Evolutionary conservation across 1,284 basidiomycete genomes (phyloP).

Genomic region (Athelia sp.): DNA sequence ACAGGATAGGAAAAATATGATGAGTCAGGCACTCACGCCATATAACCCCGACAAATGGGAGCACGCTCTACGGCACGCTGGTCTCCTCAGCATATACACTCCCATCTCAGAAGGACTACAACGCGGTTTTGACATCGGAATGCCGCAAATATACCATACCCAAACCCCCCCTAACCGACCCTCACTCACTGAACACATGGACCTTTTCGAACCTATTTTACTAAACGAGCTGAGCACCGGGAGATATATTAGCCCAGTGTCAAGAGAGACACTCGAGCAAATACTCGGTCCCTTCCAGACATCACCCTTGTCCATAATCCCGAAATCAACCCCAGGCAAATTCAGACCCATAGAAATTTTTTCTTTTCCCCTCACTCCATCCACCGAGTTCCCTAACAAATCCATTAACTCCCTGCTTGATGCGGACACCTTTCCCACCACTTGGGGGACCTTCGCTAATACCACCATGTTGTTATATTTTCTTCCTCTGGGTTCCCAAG

Average conservation of each 20-base stretch:
- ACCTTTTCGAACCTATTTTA: not conserved
- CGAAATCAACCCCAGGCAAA: conserved; percentile 3
- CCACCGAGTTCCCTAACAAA: fast-evolving
- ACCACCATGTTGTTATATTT: not conserved
- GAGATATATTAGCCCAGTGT: not conserved
- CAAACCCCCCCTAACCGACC: not conserved
- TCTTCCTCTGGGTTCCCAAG: not conserved
- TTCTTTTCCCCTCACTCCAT: conserved; percentile 1
- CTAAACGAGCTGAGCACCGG: not conserved
- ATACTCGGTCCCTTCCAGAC: not conserved
- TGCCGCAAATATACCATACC: not conserved
- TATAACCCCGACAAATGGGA: no score
- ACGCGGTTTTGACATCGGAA: not conserved
- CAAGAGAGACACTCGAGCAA: not conserved
- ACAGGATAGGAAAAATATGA: no score
- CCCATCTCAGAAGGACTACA: no score
- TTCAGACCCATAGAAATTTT: conserved; percentile 8
- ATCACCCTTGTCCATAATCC: not conserved
- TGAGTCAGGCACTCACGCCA: no score
- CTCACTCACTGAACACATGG: not conserved
- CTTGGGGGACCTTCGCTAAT: conserved; percentile 7
- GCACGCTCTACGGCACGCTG: no score
- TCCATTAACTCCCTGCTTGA: not conserved
- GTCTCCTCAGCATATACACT: no score
- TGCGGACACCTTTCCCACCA: not conserved